Base-by-base conservation (phyloP, 306 rosid genomes). In the Fagus crenata region DNA sequence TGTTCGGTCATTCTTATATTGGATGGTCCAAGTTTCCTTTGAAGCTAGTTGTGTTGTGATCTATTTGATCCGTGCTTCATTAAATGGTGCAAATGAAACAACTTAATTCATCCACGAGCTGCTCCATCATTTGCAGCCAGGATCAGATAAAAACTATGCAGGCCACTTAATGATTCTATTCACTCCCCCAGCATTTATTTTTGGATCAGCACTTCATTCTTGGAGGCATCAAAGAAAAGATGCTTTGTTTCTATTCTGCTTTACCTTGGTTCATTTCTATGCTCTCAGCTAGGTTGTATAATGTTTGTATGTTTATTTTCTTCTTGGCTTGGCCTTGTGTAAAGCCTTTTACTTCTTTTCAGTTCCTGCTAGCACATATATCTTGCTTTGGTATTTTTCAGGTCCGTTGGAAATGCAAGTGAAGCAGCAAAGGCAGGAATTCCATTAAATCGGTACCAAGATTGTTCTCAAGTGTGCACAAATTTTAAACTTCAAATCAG, bases 391-490 rank as follows among this genome's bases (percentile, higher is more conserved):
- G 77, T 80, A 49, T 37, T 68, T 14, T 80, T 81, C 82, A 87
- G 90, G 90, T 87, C 88, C 37, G 67, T 82, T 80, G 72, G 88
- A 75, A 84, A 86, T 82, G 90, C 86, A 54, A 87, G 85, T 72
- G 90, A 84, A 78, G 90, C 85, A 71, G 90, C 90, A 36, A 87
- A 84, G 81, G 88, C 88, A 71, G 90, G 88, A 80, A 82, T 87
- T 82, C 88, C 90, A 72, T 33, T 87, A 81, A 80, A 82, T 80
- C 72, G 77, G 68, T 84, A 80, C 75, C 83, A 80, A 74, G 83
- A 78, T 41, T 69, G 76, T 77, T 77, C 86, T 87, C 85, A 87
- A 75, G 90, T 87, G 78, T 80, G 88, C 77, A 80, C 42, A 74
- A 39, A 81, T 77, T 68, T 67, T 69, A 65, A 42, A 71, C 75